Percentiles rank a stretch among this genome's conserved stretches.
phyloP scores from a whole-genome alignment of 116 monocot species.

The Dioscorea cayenensis region DNA sequence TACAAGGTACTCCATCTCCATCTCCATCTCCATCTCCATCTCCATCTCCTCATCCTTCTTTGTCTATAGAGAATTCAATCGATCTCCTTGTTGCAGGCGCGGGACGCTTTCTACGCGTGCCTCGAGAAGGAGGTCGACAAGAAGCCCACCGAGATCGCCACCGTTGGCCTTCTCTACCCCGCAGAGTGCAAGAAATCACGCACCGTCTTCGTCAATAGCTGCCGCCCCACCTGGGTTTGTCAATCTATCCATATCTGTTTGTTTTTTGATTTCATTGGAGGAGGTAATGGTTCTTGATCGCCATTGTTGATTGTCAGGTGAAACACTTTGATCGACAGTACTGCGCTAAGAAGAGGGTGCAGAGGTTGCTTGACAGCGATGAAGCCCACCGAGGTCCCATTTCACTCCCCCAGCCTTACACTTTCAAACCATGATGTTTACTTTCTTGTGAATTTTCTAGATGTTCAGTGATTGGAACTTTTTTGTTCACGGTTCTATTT shows the following conservation, averaged over 20 bases:
- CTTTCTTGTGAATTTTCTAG: background rate
- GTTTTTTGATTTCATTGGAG: background rate
- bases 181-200: slow-evolving; percentile 56
- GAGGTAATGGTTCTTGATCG: background rate
- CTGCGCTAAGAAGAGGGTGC: slow-evolving; percentile 73
- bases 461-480: background rate
- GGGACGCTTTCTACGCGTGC: slow-evolving; percentile 88
- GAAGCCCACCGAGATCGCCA: slow-evolving; percentile 75
- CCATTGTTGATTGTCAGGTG: slow-evolving; percentile 35
- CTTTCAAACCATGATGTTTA: slow-evolving; percentile 45
- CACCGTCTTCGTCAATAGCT: slow-evolving; percentile 46
- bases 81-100: slow-evolving; percentile 36
- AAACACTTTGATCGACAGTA: slow-evolving; percentile 93
- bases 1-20: slow-evolving; percentile 40
- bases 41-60: background rate
- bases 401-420: slow-evolving; percentile 66
- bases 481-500: background rate
- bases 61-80: background rate
- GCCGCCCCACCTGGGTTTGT: slow-evolving; percentile 79
- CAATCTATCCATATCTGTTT: background rate
- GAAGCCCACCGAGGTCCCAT: slow-evolving; percentile 78
- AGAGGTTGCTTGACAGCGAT: slow-evolving; percentile 77
- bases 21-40: too few species aligned
- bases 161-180: slow-evolving; percentile 82
- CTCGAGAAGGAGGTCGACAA: slow-evolving; percentile 67